These are phyloP conservation scores for Raphanus raphanistrum DNA, from an alignment of 345 rosid genomes.

Conservation along the genomic window DNA sequence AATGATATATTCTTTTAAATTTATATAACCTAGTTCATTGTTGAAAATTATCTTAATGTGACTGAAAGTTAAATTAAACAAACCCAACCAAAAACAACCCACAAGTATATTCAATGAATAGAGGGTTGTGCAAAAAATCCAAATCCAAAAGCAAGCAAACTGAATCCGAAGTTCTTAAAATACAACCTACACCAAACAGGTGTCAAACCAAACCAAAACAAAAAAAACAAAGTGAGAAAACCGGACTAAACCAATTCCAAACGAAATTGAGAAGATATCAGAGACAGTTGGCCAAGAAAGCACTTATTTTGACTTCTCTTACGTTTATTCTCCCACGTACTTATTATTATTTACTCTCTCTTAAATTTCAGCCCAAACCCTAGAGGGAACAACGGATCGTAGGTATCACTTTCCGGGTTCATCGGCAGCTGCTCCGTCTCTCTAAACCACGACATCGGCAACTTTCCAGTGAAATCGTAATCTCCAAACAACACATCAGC, in stretches of 20 bases:
- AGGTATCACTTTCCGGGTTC: slow-evolving; percentile 42
- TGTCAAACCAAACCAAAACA: too few relatives aligned
- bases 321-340: neutral
- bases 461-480: slow-evolving; percentile 26
- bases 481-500: slow-evolving; percentile 29
- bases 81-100: too few relatives aligned
- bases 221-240: neutral
- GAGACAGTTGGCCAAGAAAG: neutral
- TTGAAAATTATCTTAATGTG: too few relatives aligned
- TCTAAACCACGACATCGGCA: slow-evolving; percentile 30
- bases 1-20: too few relatives aligned
- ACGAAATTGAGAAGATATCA: neutral
- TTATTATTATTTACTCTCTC: too few relatives aligned
- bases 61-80: too few relatives aligned
- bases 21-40: too few relatives aligned
- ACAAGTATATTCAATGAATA: too few relatives aligned
- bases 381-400: slow-evolving; percentile 42
- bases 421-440: slow-evolving; percentile 46
- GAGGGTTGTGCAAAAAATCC: too few relatives aligned
- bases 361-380: slow-evolving; percentile 18
- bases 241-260: slow-evolving; percentile 3
- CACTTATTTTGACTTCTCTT: neutral
- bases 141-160: too few relatives aligned
- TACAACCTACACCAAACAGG: too few relatives aligned
- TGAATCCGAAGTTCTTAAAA: too few relatives aligned